phyloP scores from a whole-genome alignment of 139 green algal species.

The Pycnococcus provasolii region DNA sequence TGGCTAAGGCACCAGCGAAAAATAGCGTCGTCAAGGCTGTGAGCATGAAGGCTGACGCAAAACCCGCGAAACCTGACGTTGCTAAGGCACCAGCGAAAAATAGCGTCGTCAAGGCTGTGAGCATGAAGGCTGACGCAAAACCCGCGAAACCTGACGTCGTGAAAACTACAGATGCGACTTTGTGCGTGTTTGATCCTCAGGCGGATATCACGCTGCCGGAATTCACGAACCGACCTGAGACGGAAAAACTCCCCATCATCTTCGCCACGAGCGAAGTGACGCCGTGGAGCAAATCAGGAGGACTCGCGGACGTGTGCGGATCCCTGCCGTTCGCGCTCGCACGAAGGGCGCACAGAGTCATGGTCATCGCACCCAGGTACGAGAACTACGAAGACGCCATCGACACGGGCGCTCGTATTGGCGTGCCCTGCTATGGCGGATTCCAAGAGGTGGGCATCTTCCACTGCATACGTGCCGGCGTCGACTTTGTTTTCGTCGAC shows the following conservation, averaged over 20 bases:
- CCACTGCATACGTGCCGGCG: slow-evolving; percentile 12
- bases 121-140: no score
- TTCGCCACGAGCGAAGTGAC: slow-evolving; percentile 57
- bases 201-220: no score
- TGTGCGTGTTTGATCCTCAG: no score
- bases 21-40: no score
- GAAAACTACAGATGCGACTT: no score
- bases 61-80: no score
- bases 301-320: slow-evolving; percentile 56
- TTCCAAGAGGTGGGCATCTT: slow-evolving; percentile 28
- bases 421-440: not conserved
- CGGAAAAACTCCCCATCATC: slow-evolving; percentile 9
- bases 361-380: slow-evolving; percentile 32
- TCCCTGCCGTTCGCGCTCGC: slow-evolving; percentile 48
- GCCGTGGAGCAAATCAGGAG: slow-evolving; percentile 78
- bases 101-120: no score
- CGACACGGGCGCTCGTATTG: not conserved
- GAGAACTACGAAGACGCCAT: slow-evolving; percentile 10
- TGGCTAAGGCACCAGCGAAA: no score
- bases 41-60: no score
- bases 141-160: no score
- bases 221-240: no score
- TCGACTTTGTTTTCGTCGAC: slow-evolving; percentile 64
- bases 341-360: slow-evolving; percentile 50
- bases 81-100: no score